phyloP scores from a whole-genome alignment of 2,329 filamentous ascomycete genomes.

The Apiospora malaysiana region DNA sequence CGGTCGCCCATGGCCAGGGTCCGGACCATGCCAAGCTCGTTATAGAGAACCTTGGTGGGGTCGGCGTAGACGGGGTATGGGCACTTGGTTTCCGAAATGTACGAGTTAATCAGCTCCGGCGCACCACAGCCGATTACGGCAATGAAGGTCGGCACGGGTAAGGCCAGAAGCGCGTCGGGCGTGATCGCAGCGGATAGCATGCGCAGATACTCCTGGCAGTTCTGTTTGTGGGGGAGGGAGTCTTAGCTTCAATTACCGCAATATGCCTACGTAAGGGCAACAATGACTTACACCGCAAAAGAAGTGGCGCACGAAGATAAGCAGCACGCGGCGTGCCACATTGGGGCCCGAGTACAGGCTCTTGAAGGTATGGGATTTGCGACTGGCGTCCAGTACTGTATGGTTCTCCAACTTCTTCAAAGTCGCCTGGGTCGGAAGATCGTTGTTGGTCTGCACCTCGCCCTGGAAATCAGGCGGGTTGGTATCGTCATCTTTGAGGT shows the following conservation, averaged over 20 bases:
- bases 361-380: slow-evolving; percentile 65
- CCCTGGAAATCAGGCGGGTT: slow-evolving; percentile 61
- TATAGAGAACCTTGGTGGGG: slow-evolving; percentile 69
- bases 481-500: slow-evolving; percentile 41
- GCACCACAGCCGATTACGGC: slow-evolving; percentile 76
- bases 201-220: slow-evolving; percentile 77
- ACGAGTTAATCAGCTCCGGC: slow-evolving; percentile 70
- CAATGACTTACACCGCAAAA: slow-evolving; percentile 72
- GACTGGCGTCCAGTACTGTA: slow-evolving; percentile 65
- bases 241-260: neutral
- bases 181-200: slow-evolving; percentile 65
- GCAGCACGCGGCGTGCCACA: slow-evolving; percentile 62
- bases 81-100: slow-evolving; percentile 66
- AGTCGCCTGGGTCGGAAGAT: slow-evolving; percentile 55
- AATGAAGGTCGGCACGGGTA: slow-evolving; percentile 66
- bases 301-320: slow-evolving; percentile 81
- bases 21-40: slow-evolving; percentile 70
- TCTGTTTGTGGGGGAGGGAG: slow-evolving; percentile 48
- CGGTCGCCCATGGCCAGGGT: slow-evolving; percentile 64
- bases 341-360: slow-evolving; percentile 64
- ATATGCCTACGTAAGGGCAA: neutral
- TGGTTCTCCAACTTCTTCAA: slow-evolving; percentile 60
- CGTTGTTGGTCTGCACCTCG: slow-evolving; percentile 60
- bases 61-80: slow-evolving; percentile 81
- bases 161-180: slow-evolving; percentile 53